Conservation (phyloP, 2,329 filamentous ascomycete genomes). For the Cytospora piceicola region DNA sequence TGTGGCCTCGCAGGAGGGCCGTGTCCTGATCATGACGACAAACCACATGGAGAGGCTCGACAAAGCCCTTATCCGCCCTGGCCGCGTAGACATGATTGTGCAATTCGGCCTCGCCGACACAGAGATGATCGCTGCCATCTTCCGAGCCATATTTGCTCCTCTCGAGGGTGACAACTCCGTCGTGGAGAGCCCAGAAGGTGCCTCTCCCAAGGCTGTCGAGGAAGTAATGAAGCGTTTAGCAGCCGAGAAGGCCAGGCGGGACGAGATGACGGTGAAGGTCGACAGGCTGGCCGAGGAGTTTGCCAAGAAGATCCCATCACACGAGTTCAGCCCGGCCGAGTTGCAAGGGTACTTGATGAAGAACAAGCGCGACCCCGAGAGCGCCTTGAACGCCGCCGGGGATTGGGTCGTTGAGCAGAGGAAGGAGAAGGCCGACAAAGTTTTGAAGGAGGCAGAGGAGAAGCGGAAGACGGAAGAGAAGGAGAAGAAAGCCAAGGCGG, state of each 20-base stretch:
- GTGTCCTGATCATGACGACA: constrained; percentile 69
- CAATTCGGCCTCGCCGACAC: constrained; percentile 59
- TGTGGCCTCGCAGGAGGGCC: constrained; percentile 65
- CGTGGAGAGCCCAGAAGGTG: constrained; percentile 33
- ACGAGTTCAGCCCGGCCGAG: constrained; percentile 64
- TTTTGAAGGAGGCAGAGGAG: constrained; percentile 48
- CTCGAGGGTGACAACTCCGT: constrained; percentile 51
- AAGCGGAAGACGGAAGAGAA: constrained; percentile 44
- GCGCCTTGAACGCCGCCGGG: constrained; percentile 51
- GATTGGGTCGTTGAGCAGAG: constrained; percentile 56
- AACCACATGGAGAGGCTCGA: constrained; percentile 66
- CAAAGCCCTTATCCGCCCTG: constrained; percentile 65
- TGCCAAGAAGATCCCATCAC: constrained; percentile 53
- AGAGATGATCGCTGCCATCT: constrained; percentile 58
- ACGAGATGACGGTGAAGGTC: constrained; percentile 47
- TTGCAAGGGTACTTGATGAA: constrained; percentile 62
- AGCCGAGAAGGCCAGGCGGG: constrained; percentile 40
- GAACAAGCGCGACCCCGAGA: constrained; percentile 56
- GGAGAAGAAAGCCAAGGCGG: constrained; percentile 40
- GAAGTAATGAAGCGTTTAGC: constrained; percentile 36
- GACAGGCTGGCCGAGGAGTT: constrained; percentile 53
- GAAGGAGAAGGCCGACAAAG: constrained; percentile 53
- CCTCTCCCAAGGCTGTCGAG: constrained; percentile 38
- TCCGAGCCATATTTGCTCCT: constrained; percentile 60
- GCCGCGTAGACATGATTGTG: constrained; percentile 63